A percentile compares a stretch with the other conserved stretches of the same genome.
These are phyloP conservation scores for Bretschneidera sinensis DNA, from an alignment of 345 rosid genomes.

Conservation along the genomic window DNA sequence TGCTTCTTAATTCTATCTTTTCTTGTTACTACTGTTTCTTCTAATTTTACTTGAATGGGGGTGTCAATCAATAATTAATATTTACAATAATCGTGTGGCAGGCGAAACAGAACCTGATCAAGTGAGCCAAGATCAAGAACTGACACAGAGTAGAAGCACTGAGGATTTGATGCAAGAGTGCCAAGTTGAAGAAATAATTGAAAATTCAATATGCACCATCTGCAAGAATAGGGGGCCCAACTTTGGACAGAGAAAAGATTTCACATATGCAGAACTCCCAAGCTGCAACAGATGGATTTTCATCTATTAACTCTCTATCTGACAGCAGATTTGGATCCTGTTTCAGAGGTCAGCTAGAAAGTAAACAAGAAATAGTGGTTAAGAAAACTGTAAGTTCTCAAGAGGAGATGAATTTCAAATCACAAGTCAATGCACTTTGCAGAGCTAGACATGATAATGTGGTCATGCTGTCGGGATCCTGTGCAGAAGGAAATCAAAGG, in stretches of 20 bases:
- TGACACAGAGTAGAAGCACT: constrained; percentile 2
- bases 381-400: constrained; percentile 6
- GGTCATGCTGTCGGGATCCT: constrained; percentile 29
- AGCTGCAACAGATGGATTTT: constrained; percentile 35
- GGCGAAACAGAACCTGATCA: constrained; percentile 10
- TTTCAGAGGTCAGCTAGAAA: constrained; percentile 21
- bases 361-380: constrained; percentile 22
- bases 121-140: neutral
- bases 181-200: constrained; percentile 1
- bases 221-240: constrained; percentile 23
- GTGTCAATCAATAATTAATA: no score
- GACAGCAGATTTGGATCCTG: constrained; percentile 8
- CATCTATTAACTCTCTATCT: constrained; percentile 20
- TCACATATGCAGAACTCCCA: constrained; percentile 29
- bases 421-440: constrained; percentile 15
- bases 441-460: constrained; percentile 30
- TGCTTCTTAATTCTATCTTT: no score
- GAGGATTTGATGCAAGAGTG: constrained; percentile 6
- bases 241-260: constrained; percentile 15
- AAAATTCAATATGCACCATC: constrained; percentile 18
- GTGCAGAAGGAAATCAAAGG: constrained; percentile 25
- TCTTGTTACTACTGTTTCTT: no score
- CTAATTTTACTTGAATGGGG: no score
- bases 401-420: constrained; percentile 17
- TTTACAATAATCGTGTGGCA: neutral